These are phyloP conservation scores for Raphanus hybrid DNA, from an alignment of 441 rosid genomes.

Conservation along the genomic window DNA sequence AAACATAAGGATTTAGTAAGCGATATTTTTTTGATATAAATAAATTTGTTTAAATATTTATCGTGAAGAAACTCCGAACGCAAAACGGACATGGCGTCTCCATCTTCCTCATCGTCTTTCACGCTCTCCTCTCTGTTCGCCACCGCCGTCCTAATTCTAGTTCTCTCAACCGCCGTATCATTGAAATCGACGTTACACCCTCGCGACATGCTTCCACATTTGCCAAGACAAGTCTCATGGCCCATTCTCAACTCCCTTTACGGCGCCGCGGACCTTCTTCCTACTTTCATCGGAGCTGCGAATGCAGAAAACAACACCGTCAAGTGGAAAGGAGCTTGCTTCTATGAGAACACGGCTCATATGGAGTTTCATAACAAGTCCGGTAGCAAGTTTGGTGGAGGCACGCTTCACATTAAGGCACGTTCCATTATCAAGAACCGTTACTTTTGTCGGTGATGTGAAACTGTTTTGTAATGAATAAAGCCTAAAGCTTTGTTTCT, in stretches of 20 bases:
- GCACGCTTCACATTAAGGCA: conserved; percentile 72
- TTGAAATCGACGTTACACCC: conserved; percentile 63
- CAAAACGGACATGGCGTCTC: conserved; percentile 43
- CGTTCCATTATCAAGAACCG: neutral
- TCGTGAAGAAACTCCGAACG: conserved; percentile 13
- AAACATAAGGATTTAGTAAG: neutral
- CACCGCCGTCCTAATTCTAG: conserved; percentile 13
- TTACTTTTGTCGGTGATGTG: conserved; percentile 17
- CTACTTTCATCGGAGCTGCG: conserved; percentile 78
- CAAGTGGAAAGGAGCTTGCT: conserved; percentile 86
- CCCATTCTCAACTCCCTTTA: conserved; percentile 67
- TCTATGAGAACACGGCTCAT: conserved; percentile 72
- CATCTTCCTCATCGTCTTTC: conserved; percentile 25
- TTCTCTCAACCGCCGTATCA: conserved; percentile 31
- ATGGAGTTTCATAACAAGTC: conserved; percentile 81
- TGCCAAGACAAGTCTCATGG: conserved; percentile 77
- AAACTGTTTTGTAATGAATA: conserved; percentile 33
- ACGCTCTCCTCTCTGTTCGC: conserved; percentile 23
- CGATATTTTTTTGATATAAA: neutral
- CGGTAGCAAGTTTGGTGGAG: conserved; percentile 79
- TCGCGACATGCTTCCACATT: conserved; percentile 63
- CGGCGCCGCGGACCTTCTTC: conserved; percentile 71
- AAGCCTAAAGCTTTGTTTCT: neutral
- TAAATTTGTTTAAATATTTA: neutral
- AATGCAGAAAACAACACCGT: conserved; percentile 38